Base-by-base conservation (phyloP, 164 flowering plant genomes). In the Vitis labrusca region DNA sequence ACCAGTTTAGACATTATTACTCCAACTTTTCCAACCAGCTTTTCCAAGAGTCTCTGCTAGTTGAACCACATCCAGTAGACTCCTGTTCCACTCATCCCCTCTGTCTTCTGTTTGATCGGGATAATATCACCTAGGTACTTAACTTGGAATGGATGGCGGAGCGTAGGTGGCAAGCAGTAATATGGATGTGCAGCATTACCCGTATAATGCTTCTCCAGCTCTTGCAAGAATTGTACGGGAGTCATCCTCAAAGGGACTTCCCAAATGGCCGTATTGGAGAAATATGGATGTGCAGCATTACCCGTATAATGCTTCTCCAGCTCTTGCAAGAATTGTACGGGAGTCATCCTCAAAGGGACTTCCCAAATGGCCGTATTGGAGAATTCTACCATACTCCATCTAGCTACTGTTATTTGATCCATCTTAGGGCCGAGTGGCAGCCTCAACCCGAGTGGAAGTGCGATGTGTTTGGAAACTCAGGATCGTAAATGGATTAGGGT, bases 221-320 rank as follows among this genome's bases (percentile, higher is more conserved):
- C 75, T 66, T 17, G 53, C 65, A 72, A 65, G 59, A 72, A 66
- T 65, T 65, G 75, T 60, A 72, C 58, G 51, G 65, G 70, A 72
- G 62, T 64, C 44, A 37, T 37, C 44, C 44, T 37, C 44, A 6
- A 37, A 37, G 7, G 44, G 44, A 6, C 44, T 37, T 37, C 44
- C 44, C 44, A 37, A 6, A 37, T 37, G 44, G 7, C 44, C 5
- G 44, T 32, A 32, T 32, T 32, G 7, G 44, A 32, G 44, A 32
- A 37, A 59, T 51, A 72, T 59, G 70, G 64, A 59, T 72, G 58
- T 60, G 60, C 54, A 59, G 70, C 65, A 65, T 71, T 72, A 72
- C 70, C 59, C 70, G 13, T 72, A 66, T 65, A 72, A 72, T 53
- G 44, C 64, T 59, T 72, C 70, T 72, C 70, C 53, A 66, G 65